phyloP scores from a whole-genome alignment of 768 basidiomycete genomes.

The Baorangia bicolor region DNA sequence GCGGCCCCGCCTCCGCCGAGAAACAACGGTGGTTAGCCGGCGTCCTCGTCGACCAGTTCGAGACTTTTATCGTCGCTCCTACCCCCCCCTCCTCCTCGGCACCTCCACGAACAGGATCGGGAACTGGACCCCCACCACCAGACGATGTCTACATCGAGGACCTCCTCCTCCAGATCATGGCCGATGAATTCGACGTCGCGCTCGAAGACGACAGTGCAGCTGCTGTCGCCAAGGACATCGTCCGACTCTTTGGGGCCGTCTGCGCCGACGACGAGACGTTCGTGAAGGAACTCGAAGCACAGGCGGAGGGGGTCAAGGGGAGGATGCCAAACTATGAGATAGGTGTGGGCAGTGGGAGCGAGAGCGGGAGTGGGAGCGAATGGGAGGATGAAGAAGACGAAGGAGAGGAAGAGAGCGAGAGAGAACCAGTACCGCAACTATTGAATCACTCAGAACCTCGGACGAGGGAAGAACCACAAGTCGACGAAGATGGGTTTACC shows the following conservation, averaged over 20 bases:
- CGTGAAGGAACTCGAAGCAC: conserved; percentile 61
- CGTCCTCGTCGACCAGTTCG: conserved; percentile 77
- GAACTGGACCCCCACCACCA: conserved; percentile 23
- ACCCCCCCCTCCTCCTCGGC: too few species aligned
- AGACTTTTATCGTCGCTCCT: conserved; percentile 44
- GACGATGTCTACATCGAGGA: conserved; percentile 82
- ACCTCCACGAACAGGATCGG: not conserved
- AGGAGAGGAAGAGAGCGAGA: conserved; percentile 41
- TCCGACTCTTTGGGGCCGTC: conserved; percentile 63
- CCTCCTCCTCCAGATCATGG: conserved; percentile 77
- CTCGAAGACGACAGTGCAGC: conserved; percentile 86
- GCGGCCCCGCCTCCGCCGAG: conserved; percentile 65
- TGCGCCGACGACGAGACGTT: conserved; percentile 44
- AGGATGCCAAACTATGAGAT: conserved; percentile 53
- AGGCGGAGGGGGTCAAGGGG: conserved; percentile 56
- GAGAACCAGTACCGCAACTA: conserved; percentile 55
- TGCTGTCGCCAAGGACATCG: conserved; percentile 68
- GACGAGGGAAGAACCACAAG: conserved; percentile 56
- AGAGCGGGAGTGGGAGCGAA: conserved; percentile 44
- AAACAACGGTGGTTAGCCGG: conserved; percentile 88
- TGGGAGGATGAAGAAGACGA: conserved; percentile 39
- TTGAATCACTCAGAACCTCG: conserved; percentile 39
- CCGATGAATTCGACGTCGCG: conserved; percentile 81
- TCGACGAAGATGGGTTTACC: conserved; percentile 94
- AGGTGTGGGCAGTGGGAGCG: conserved; percentile 32